Conservation (phyloP, 208 protist genomes). For the Porcisia deanei region DNA sequence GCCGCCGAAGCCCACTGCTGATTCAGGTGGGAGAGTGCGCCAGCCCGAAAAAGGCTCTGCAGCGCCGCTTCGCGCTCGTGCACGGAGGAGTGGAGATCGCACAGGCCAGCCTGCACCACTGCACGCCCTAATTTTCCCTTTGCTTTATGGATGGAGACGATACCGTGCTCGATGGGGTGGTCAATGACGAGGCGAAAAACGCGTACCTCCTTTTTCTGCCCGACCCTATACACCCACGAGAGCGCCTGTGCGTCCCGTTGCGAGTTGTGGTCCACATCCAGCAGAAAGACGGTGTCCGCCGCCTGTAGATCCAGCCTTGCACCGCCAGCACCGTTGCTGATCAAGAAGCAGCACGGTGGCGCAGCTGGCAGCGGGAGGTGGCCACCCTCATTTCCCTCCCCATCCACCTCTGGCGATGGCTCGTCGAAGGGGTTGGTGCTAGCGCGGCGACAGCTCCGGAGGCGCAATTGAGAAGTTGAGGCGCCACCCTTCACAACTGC, state of each 20-base stretch:
- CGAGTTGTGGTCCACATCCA: constrained; percentile 97
- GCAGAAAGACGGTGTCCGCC: constrained; percentile 96
- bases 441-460: too few relatives aligned
- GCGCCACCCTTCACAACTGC: too few relatives aligned
- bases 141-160: constrained; percentile 38
- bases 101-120: constrained; percentile 50
- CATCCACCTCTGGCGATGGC: neutral
- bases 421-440: too few relatives aligned
- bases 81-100: constrained; percentile 44
- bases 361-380: neutral
- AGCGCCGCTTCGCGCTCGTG: constrained; percentile 44
- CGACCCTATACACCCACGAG: constrained; percentile 96
- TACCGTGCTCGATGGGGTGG: constrained; percentile 37
- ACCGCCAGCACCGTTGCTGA: constrained; percentile 96
- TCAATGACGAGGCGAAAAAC: constrained; percentile 91
- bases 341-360: constrained; percentile 82
- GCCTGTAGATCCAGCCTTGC: constrained; percentile 96
- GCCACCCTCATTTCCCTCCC: constrained; percentile 1
- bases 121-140: constrained; percentile 50
- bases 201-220: constrained; percentile 94
- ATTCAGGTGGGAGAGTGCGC: constrained; percentile 20
- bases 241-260: constrained; percentile 95
- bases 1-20: constrained; percentile 14
- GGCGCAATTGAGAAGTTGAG: too few relatives aligned
- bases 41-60: constrained; percentile 29